Evolutionary conservation across 208 protist genomes (phyloP), one percentile per base, ranked within the genome.

Genomic region (Crithidia acanthocephali): DNA sequence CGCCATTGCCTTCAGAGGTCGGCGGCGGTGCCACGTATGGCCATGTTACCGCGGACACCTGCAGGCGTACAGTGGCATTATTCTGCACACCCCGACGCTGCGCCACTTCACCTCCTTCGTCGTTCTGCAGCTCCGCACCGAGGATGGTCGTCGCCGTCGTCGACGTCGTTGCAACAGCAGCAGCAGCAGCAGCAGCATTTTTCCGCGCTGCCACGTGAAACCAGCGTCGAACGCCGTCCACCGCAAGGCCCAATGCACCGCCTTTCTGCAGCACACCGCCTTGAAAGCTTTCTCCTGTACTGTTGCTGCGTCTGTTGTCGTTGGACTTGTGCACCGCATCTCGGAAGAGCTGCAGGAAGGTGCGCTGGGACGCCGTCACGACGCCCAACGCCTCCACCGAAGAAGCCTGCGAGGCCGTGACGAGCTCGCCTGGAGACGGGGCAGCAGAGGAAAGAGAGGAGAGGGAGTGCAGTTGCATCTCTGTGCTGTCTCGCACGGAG

Each of bases 41-140:
- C 72, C 72, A 77, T n/a, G 72, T 55, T 23, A 77, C 72, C 4
- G 72, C 72, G 27, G 72, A 72, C 27, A 72, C 72, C 25, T 40
- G 47, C 58, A 77, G 40, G 1, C 48, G 30, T 25, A 27, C 28
- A 25, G 32, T 15, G 4, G 15, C 30, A 48, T 3, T n/a, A 4
- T 13, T n/a, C 44, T n/a, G 44, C 16, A n/a, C 42, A 50, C 37
- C 37, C 10, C 30, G 15, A 11, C 37, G 57, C 57, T 33, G 57
- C 23, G 5, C 16, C 37, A 2, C 23, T n/a, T 33, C 57, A 20
- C 55, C 55, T 23, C n/a, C 55, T 28, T 60, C 55, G 2, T 44
- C 44, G 37, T 13, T 42, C 13, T 42, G 9, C 37, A 42, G n/a
- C n/a, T n/a, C n/a, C n/a, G n/a, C n/a, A n/a, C n/a, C n/a, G n/a